A percentile compares a stretch with the other conserved stretches of the same genome.
Evolutionary conservation across 2,329 filamentous ascomycete genomes (phyloP).

Genomic region (Ramularia collo-cygni): DNA sequence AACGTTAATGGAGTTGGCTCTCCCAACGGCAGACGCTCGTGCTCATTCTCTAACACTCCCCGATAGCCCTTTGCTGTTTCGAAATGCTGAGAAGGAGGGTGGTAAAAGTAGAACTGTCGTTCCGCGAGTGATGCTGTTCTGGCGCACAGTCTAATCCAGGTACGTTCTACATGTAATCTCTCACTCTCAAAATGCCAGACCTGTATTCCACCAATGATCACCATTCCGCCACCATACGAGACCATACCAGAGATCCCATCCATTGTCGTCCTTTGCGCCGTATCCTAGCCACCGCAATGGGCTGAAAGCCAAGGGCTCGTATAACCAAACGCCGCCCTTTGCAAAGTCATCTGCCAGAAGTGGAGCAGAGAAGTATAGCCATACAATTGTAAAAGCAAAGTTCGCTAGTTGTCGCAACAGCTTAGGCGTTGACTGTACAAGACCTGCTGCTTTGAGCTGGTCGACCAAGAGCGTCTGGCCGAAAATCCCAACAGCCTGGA

Average conservation of each 20-base stretch:
- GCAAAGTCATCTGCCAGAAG: constrained; percentile 72
- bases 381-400: constrained; percentile 53
- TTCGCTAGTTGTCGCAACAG: constrained; percentile 51
- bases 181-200: constrained; percentile 35
- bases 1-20: no score
- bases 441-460: constrained; percentile 29
- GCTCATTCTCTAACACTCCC: no score
- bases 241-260: constrained; percentile 59
- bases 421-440: constrained; percentile 35
- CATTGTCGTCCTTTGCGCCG: constrained; percentile 53
- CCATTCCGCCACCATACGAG: constrained; percentile 55
- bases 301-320: constrained; percentile 76
- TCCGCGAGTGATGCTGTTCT: no score
- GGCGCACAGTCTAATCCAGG: no score
- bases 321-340: constrained; percentile 66
- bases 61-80: no score
- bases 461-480: constrained; percentile 46
- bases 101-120: no score
- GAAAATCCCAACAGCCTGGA: constrained; percentile 60
- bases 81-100: no score
- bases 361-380: constrained; percentile 61
- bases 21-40: no score
- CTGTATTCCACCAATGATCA: constrained; percentile 57
- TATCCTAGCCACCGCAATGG: constrained; percentile 59
- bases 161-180: no score